phyloP scores from a whole-genome alignment of 2,329 filamentous ascomycete genomes.

The Penicillium sp. region DNA sequence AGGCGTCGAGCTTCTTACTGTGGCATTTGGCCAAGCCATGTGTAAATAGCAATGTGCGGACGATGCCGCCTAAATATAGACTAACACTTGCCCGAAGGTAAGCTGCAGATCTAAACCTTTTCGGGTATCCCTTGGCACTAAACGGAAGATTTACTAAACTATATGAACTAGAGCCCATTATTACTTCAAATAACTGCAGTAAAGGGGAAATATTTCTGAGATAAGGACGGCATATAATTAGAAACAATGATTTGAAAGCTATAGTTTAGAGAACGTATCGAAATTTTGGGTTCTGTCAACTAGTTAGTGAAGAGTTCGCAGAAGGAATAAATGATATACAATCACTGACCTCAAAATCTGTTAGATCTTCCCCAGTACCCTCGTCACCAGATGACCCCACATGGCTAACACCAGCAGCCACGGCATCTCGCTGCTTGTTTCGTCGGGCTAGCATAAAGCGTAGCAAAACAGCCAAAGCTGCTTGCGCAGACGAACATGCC shows the following conservation, averaged over 20 bases:
- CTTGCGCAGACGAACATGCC: slow-evolving; percentile 28
- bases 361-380: slow-evolving; percentile 24
- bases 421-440: slow-evolving; percentile 20
- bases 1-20: too few species aligned
- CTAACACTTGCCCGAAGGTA: too few species aligned
- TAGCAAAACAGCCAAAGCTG: slow-evolving; percentile 18
- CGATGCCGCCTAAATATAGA: too few species aligned
- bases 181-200: too few species aligned
- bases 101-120: too few species aligned
- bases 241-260: background rate
- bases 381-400: background rate
- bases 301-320: background rate
- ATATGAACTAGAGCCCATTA: background rate
- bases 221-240: background rate
- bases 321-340: background rate
- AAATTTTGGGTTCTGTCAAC: slow-evolving; percentile 18
- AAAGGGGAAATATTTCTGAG: background rate
- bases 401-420: background rate
- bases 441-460: slow-evolving; percentile 17
- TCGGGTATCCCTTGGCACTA: too few species aligned
- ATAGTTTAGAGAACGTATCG: slow-evolving; percentile 38
- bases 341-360: slow-evolving; percentile 29
- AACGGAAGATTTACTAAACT: too few species aligned
- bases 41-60: too few species aligned
- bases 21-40: too few species aligned